Evolutionary conservation across 345 rosid species (phyloP).

Genomic region (Pseudoturritis turrita): DNA sequence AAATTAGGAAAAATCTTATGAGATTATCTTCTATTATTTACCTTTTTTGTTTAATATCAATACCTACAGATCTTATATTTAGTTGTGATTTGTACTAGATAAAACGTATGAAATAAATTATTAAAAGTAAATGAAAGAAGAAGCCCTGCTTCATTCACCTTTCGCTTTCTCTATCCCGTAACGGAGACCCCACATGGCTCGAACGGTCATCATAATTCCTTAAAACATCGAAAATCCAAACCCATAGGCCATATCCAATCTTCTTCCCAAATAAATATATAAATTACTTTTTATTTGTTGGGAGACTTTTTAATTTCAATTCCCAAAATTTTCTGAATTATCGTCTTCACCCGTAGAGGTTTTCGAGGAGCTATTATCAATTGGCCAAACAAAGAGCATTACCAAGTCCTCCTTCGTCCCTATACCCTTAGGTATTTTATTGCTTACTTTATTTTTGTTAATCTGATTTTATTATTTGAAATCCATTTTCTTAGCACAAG

Average conservation of each 20-base stretch:
- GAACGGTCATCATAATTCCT: constrained; percentile 31
- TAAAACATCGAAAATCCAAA: constrained; percentile 16
- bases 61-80: background rate
- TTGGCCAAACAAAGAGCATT: background rate
- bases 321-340: background rate
- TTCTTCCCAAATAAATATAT: background rate
- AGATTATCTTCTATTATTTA: background rate
- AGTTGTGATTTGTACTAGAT: background rate
- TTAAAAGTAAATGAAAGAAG: background rate
- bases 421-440: constrained; percentile 3
- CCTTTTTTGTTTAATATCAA: background rate
- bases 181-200: constrained; percentile 15
- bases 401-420: background rate
- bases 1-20: background rate
- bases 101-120: background rate
- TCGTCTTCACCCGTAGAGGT: constrained; percentile 10
- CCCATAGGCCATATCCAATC: constrained; percentile 21
- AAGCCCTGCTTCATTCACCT: constrained; percentile 22
- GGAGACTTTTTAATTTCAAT: background rate
- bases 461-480: background rate
- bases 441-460: background rate
- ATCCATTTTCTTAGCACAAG: background rate
- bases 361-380: constrained; percentile 18
- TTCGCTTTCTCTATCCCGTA: constrained; percentile 28
- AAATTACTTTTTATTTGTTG: background rate